Percentiles rank a stretch among this genome's conserved stretches.
Conservation (phyloP, 805 yeast species). For the Tetrapisispora arboricola region DNA sequence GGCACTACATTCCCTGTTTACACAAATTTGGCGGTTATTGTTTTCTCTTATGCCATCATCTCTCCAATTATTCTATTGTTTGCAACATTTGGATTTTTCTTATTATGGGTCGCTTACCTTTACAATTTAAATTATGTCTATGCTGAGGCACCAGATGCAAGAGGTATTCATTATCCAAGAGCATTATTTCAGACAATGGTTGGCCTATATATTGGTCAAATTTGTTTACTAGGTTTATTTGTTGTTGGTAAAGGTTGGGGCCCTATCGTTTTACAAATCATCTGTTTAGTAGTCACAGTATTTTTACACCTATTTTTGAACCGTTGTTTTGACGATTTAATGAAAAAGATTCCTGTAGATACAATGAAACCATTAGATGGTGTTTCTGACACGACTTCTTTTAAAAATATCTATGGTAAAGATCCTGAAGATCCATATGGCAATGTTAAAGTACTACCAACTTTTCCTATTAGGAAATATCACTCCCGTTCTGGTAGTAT, state of each 20-base stretch:
- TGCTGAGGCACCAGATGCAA: conserved; percentile 56
- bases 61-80: conserved; percentile 78
- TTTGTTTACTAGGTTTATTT: conserved; percentile 77
- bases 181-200: conserved; percentile 82
- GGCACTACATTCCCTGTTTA: conserved; percentile 74
- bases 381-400: conserved; percentile 49
- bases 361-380: conserved; percentile 75
- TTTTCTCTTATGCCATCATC: conserved; percentile 57
- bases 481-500: conserved; percentile 8
- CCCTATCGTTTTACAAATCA: conserved; percentile 66
- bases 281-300: conserved; percentile 53
- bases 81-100: conserved; percentile 55
- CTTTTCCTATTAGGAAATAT: conserved; percentile 22
- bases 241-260: conserved; percentile 95
- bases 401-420: conserved; percentile 24
- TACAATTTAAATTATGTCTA: conserved; percentile 68
- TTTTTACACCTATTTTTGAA: conserved; percentile 59
- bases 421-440: conserved; percentile 6
- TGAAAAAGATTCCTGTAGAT: conserved; percentile 53
- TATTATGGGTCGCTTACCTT: conserved; percentile 67
- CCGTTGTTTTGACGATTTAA: conserved; percentile 53
- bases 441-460: conserved; percentile 23
- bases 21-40: conserved; percentile 59
- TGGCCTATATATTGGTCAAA: conserved; percentile 81
- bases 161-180: conserved; percentile 80